Evolutionary conservation across 2,329 filamentous ascomycete species (phyloP).

Genomic region (Neofusicoccum umdonicola): DNA sequence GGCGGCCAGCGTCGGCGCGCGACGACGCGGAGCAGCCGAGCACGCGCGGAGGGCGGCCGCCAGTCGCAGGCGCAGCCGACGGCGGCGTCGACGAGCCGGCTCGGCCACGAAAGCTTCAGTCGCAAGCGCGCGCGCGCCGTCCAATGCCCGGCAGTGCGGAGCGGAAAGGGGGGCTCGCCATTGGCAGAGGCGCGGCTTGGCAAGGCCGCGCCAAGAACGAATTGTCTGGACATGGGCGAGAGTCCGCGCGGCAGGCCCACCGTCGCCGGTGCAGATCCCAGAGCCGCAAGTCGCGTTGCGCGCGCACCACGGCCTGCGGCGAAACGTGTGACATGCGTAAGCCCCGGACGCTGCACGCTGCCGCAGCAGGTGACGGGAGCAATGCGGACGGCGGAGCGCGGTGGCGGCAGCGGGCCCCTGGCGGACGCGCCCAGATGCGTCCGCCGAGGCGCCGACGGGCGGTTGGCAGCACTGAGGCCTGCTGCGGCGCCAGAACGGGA

Average conservation of each 20-base stretch:
- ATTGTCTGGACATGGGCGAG: neutral
- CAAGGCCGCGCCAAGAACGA: too few species aligned
- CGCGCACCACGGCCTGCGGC: neutral
- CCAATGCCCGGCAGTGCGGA: too few species aligned
- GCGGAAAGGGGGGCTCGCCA: too few species aligned
- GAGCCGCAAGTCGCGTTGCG: neutral
- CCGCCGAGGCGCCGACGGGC: neutral
- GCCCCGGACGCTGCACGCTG: neutral
- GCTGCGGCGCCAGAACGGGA: too few species aligned
- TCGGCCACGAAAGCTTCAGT: slow-evolving; percentile 1
- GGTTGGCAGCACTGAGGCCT: too few species aligned
- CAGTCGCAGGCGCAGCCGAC: too few species aligned
- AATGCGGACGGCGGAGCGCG: too few species aligned
- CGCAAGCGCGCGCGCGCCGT: neutral
- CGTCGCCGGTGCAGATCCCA: neutral
- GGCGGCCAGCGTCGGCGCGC: too few species aligned
- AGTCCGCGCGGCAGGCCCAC: slow-evolving; percentile 12
- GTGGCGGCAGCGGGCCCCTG: neutral
- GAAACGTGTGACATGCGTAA: slow-evolving; percentile 4
- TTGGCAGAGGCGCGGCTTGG: too few species aligned
- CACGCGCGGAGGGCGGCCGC: neutral
- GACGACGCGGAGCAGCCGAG: too few species aligned
- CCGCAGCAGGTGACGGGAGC: neutral
- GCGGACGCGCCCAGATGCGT: neutral
- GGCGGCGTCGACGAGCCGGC: neutral